phyloP scores from a whole-genome alignment of 768 basidiomycete species.

The Russula griseocarnosa region DNA sequence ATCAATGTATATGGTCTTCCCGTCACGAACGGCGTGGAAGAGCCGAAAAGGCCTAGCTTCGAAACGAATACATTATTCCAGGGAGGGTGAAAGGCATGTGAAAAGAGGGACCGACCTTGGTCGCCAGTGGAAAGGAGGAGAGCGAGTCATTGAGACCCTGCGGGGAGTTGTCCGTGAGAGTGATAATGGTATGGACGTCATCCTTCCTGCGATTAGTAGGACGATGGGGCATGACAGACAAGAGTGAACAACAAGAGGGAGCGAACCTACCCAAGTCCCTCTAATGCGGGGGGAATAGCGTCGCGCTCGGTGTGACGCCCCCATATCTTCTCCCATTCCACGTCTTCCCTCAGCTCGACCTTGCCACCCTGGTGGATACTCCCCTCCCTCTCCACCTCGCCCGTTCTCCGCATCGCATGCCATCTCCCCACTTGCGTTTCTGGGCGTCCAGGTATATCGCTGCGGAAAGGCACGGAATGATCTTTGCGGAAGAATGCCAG shows the following conservation, averaged over 20 bases:
- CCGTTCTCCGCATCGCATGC: constrained; percentile 52
- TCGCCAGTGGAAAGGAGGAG: constrained; percentile 41
- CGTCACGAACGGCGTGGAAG: constrained; percentile 77
- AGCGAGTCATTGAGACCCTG: constrained; percentile 52
- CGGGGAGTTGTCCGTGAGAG: constrained; percentile 54
- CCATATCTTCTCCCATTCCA: constrained; percentile 56
- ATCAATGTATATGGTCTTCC: constrained; percentile 71
- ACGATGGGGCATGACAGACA: not conserved
- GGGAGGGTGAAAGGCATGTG: not conserved
- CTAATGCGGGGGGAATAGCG: constrained; percentile 41
- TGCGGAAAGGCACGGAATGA: constrained; percentile 51
- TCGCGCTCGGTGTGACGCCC: constrained; percentile 31
- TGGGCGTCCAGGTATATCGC: constrained; percentile 55
- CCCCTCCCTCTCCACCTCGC: not conserved
- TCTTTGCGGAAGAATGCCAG: constrained; percentile 50
- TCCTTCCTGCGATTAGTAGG: constrained; percentile 25
- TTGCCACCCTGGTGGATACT: constrained; percentile 5
- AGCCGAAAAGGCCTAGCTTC: constrained; percentile 63
- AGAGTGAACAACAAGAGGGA: not conserved
- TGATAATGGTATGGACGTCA: constrained; percentile 41
- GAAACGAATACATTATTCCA: constrained; percentile 4
- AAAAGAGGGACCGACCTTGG: constrained; percentile 42
- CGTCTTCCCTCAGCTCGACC: constrained; percentile 20
- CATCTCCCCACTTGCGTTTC: constrained; percentile 66
- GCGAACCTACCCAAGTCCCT: constrained; percentile 37